phyloP scores from a whole-genome alignment of 768 basidiomycete genomes.

The Agrocybe chaxingu region DNA sequence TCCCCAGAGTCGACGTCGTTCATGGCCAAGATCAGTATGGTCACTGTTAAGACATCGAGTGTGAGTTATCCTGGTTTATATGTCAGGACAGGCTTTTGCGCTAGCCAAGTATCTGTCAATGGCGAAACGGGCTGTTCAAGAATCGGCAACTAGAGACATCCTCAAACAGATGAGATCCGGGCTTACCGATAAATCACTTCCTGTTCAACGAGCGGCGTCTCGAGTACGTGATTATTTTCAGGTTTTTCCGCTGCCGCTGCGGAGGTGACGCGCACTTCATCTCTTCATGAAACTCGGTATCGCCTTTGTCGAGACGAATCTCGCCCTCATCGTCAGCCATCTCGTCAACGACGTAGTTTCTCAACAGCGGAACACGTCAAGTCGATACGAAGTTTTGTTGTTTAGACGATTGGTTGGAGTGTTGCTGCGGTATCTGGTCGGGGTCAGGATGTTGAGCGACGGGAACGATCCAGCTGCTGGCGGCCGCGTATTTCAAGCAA shows the following conservation, averaged over 20 bases:
- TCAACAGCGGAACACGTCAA: slow-evolving; percentile 45
- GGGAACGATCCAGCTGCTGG: slow-evolving; percentile 81
- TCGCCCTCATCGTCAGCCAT: slow-evolving; percentile 74
- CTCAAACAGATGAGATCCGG: slow-evolving; percentile 76
- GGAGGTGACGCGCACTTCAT: slow-evolving; percentile 65
- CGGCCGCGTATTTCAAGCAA: slow-evolving; percentile 76
- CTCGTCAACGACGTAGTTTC: slow-evolving; percentile 75
- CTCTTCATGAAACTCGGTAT: slow-evolving; percentile 74
- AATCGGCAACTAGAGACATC: slow-evolving; percentile 85
- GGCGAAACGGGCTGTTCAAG: slow-evolving; percentile 78
- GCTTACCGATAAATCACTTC: slow-evolving; percentile 77
- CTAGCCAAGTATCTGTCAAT: slow-evolving; percentile 52
- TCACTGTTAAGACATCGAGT: slow-evolving; percentile 67
- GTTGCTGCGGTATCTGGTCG: slow-evolving; percentile 81
- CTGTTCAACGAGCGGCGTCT: slow-evolving; percentile 82
- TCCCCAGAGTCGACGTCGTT: slow-evolving; percentile 84
- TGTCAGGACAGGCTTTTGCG: background rate
- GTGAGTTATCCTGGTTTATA: slow-evolving; percentile 39
- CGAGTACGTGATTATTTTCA: slow-evolving; percentile 46
- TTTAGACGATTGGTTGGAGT: slow-evolving; percentile 72
- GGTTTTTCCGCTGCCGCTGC: slow-evolving; percentile 35
- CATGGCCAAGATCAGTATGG: slow-evolving; percentile 76
- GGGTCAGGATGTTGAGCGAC: slow-evolving; percentile 85
- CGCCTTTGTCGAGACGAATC: slow-evolving; percentile 79
- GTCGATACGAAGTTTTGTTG: slow-evolving; percentile 73